A percentile compares a stretch with the other conserved stretches of the same genome.
phyloP scores from a whole-genome alignment of 2,329 filamentous ascomycete genomes.

The Fusarium albosuccineum region DNA sequence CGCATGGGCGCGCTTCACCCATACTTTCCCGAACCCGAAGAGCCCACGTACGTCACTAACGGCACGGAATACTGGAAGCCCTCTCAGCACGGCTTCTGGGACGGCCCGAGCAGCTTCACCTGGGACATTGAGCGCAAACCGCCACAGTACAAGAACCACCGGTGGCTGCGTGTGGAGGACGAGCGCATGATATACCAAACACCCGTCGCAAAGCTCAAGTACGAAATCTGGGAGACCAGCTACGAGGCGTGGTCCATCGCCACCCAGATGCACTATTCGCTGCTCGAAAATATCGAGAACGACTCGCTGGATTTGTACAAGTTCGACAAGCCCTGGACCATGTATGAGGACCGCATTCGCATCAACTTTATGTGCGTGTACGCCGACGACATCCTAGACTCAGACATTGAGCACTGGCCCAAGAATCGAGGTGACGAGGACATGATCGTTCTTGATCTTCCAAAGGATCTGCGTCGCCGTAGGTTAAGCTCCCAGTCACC shows the following conservation, averaged over 20 bases:
- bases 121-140: slow-evolving; percentile 14
- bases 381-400: slow-evolving; percentile 31
- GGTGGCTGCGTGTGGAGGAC: slow-evolving; percentile 32
- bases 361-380: slow-evolving; percentile 41
- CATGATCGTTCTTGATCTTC: slow-evolving; percentile 17
- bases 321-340: slow-evolving; percentile 33
- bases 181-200: slow-evolving; percentile 27
- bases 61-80: slow-evolving; percentile 32
- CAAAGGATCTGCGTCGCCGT: slow-evolving; percentile 30
- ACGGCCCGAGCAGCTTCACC: slow-evolving; percentile 17
- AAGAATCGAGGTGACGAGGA: slow-evolving; percentile 17
- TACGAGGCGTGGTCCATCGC: slow-evolving; percentile 36
- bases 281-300: slow-evolving; percentile 39
- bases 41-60: slow-evolving; percentile 10
- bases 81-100: slow-evolving; percentile 26
- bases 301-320: slow-evolving; percentile 32
- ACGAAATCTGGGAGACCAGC: slow-evolving; percentile 32
- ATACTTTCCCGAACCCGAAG: slow-evolving; percentile 27
- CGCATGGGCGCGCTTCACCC: slow-evolving; percentile 38
- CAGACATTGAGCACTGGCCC: slow-evolving; percentile 10
- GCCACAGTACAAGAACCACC: background rate
- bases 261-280: slow-evolving; percentile 37
- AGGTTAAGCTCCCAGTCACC: background rate
- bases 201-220: slow-evolving; percentile 26
- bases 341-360: slow-evolving; percentile 33